These are phyloP conservation scores for Toxoplasma gondii DNA, from an alignment of 169 alveolate species.

Conservation along the genomic window DNA sequence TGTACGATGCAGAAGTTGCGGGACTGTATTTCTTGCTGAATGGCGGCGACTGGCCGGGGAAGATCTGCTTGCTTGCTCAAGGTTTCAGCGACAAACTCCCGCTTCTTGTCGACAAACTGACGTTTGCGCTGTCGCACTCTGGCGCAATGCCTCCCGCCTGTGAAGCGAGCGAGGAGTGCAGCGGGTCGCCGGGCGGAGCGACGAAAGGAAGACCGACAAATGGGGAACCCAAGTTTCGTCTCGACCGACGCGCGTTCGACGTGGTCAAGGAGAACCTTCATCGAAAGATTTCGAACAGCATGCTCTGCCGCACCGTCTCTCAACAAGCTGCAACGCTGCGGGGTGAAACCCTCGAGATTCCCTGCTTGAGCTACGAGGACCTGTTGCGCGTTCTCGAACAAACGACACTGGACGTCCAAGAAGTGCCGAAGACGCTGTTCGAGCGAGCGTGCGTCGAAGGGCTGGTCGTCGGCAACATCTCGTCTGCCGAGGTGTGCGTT, in stretches of 20 bases:
- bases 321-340: conserved; percentile 6
- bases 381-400: neutral
- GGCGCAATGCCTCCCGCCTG: neutral
- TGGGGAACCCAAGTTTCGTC: neutral
- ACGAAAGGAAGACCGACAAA: neutral
- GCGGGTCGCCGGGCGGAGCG: neutral
- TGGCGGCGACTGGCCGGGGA: conserved; percentile 33
- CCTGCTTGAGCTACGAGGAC: conserved; percentile 23
- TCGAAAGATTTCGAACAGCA: neutral
- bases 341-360: conserved; percentile 1
- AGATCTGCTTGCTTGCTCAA: neutral
- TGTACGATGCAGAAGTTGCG: conserved; percentile 31
- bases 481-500: neutral
- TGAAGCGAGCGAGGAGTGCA: neutral
- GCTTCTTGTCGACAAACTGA: neutral
- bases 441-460: neutral
- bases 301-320: conserved; percentile 26
- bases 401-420: neutral
- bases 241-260: neutral
- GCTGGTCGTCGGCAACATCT: conserved; percentile 6
- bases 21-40: neutral
- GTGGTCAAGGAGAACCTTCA: neutral
- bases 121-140: neutral
- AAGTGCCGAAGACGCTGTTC: neutral
- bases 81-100: conserved; percentile 38